Evolutionary conservation across 345 rosid species (phyloP), one percentile per base, ranked within the genome.

Genomic region (Brassica nigra): DNA sequence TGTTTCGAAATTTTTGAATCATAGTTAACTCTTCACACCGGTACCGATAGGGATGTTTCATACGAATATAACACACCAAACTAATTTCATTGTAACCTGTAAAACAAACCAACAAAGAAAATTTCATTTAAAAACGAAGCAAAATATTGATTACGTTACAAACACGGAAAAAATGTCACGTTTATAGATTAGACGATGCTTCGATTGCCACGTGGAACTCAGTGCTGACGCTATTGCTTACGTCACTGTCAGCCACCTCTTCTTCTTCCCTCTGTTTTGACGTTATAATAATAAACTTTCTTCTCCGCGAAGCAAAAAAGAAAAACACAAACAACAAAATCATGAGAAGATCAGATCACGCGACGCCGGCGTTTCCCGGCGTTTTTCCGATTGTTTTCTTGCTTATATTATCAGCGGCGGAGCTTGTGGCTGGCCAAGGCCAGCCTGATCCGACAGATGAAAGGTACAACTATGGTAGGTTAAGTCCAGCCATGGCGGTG

Each of bases 401-500:
- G 16, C 8, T 79, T 8, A 15, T 72, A 1, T 9, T 66, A 59
- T 73, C 77, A 58, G 10, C 80, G 71, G 39, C 81, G 49, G 66
- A 74, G 54, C 33, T 49, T 9, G 75, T 65, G 15, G 52, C 82
- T 10, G 78, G 85, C 6, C 89, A 83, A 68, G 0, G 68, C 27
- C 75, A 73, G 9, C 27, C 80, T 2, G 49, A 78, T n/a, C 39
- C 12, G 1, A 9, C 52, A 66, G 59, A 54, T 54, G 59, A 15
- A 15, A 16, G 36, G 0, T 87, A 83, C 66, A 33, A 42, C 62
- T 78, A 87, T 77, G 70, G 78, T 1, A 83, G 71, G 7, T 85
- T 92, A 80, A 89, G 87, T 49, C 95, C 99, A 3, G 86, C 97
- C 61, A 83, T 96, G 94, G 97, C 92, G 1, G 81, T 96, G 4